Base-by-base conservation (phyloP, 306 rosid genomes). In the Rosa multiflora region DNA sequence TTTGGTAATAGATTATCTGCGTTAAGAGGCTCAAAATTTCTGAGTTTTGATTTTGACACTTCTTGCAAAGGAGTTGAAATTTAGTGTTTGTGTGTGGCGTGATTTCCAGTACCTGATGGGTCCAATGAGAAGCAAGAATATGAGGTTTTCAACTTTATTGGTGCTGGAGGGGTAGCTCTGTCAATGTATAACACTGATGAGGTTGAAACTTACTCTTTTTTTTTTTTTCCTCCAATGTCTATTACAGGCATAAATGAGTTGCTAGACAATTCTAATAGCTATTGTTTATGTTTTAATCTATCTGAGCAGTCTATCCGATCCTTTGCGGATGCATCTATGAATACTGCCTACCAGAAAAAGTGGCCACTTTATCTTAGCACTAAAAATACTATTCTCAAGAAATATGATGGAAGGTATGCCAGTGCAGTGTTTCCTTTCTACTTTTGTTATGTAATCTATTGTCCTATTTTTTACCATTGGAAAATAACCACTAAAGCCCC, bases 301-400 rank as follows among this genome's bases (percentile, higher is more conserved):
- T 44, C 39, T 53, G 52, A 72, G 78, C 88, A 95, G 98, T 95
- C 99, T 46, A 95, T 95, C 83, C 84, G 86, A 43, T 72, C 92
- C 71, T 94, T 92, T 86, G 97, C 97, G 14, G 97, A 95, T 49
- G 90, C 99, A 44, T 95, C 99, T 72, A 89, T 95, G 99, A 69
- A 88, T 82, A 88, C 91, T 77, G 99, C 99, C 66, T 81, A 80
- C 56, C 81, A 91, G 88, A 95, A 95, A 76, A 88, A 92, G 76
- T 92, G 97, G 97, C 99, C 99, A 67, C 93, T 92, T 39, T 95
- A 91, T 85, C 97, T 95, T 61, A 95, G 99, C 86, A 88, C 99
- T 66, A 91, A 95, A 85, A 95, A 95, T 81, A 95, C 99, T 43
- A 92, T 90, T 83, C 94, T 95, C 43, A 95, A 95, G 97, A 95